Evolutionary conservation across 805 yeast genomes (phyloP).

Genomic region (Pichia exigua): DNA sequence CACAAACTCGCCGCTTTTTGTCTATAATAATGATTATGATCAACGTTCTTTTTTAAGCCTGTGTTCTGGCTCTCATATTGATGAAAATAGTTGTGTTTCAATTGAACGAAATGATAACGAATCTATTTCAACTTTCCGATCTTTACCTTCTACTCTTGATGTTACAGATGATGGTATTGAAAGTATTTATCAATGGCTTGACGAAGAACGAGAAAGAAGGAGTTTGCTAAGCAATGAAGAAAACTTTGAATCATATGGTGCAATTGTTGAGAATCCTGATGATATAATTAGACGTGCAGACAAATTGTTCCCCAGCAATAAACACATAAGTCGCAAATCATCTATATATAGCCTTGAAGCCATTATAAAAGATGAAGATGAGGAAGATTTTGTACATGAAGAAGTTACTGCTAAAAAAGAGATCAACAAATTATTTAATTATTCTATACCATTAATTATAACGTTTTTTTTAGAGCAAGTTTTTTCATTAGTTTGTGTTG

Average conservation of each 20-base stretch:
- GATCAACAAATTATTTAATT: slow-evolving; percentile 29
- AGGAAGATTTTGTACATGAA: slow-evolving; percentile 29
- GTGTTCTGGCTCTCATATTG: slow-evolving; percentile 25
- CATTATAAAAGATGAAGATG: slow-evolving; percentile 11
- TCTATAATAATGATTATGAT: slow-evolving; percentile 27
- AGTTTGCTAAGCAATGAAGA: slow-evolving; percentile 16
- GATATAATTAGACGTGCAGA: slow-evolving; percentile 22
- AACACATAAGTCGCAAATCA: not conserved
- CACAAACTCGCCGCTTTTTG: slow-evolving; percentile 29
- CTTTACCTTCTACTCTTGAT: slow-evolving; percentile 30
- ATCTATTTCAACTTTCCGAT: slow-evolving; percentile 28
- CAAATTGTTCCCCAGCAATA: slow-evolving; percentile 17
- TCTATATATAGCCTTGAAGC: slow-evolving; percentile 12
- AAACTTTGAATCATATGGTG: slow-evolving; percentile 14
- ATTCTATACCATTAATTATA: slow-evolving; percentile 49
- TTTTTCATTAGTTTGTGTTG: slow-evolving; percentile 67
- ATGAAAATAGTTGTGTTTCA: slow-evolving; percentile 12
- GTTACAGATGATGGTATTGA: slow-evolving; percentile 28
- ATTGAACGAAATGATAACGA: slow-evolving; percentile 19
- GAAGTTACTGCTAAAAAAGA: slow-evolving; percentile 23
- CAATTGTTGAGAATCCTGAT: slow-evolving; percentile 14
- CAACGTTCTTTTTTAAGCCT: slow-evolving; percentile 30
- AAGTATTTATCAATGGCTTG: slow-evolving; percentile 28
- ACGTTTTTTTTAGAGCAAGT: slow-evolving; percentile 55
- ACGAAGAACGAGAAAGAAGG: slow-evolving; percentile 31